These are phyloP conservation scores for Ganoderma multipileum DNA, from an alignment of 1,284 basidiomycete genomes.

Conservation along the genomic window DNA sequence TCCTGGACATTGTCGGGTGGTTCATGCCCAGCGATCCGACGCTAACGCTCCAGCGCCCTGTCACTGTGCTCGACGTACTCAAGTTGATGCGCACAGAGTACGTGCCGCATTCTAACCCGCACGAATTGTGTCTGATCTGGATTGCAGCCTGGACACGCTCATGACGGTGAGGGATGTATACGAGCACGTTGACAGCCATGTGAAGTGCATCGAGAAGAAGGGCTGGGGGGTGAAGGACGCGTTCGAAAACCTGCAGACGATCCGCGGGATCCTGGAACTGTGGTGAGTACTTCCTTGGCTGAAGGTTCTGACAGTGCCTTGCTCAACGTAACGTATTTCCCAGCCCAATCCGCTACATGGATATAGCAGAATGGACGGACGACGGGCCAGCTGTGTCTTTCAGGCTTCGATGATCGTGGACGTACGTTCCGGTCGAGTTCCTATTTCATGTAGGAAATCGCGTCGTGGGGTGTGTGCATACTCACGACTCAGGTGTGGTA, in stretches of 20 bases:
- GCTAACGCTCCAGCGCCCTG: neutral
- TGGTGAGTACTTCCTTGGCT: conserved; percentile 2
- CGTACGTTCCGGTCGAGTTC: neutral
- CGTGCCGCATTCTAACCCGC: neutral
- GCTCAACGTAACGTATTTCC: neutral
- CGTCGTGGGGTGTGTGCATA: neutral
- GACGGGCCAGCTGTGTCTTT: neutral
- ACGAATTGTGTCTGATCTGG: neutral
- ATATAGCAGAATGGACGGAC: neutral
- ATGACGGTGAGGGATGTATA: neutral
- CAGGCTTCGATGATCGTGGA: neutral
- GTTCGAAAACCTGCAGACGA: conserved; percentile 4
- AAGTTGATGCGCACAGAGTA: neutral
- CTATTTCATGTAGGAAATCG: neutral
- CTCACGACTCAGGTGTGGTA: neutral
- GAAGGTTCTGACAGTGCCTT: too few species aligned
- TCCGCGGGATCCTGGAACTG: conserved; percentile 3
- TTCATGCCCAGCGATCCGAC: too few species aligned
- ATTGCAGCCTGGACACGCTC: neutral
- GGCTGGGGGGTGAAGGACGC: neutral
- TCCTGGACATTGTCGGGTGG: neutral
- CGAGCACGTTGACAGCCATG: neutral
- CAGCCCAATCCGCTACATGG: conserved; percentile 1
- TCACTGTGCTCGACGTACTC: conserved; percentile 7
- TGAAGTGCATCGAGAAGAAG: neutral